Evolutionary conservation across 2,329 filamentous ascomycete species (phyloP).

Genomic region (Trichoderma sp.): DNA sequence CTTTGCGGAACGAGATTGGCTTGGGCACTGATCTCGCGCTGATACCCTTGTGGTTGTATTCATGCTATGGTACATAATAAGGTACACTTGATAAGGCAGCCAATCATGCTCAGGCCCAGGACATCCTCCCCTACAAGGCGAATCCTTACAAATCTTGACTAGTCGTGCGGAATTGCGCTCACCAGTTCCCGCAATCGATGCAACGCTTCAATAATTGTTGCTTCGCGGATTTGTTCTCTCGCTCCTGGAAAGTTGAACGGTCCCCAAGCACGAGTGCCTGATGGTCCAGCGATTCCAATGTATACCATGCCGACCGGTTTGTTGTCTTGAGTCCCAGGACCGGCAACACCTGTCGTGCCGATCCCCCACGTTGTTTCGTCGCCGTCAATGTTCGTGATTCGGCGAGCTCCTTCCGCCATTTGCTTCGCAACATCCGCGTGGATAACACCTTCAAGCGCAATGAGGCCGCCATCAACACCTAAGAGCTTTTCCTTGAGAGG

Average conservation of each 20-base stretch:
- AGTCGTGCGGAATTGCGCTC: neutral
- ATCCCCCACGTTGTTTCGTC: neutral
- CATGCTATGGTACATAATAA: neutral
- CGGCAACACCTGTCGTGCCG: neutral
- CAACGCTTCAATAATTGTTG: neutral
- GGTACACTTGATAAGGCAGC: neutral
- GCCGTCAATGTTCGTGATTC: neutral
- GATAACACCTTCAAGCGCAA: neutral
- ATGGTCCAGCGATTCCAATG: neutral
- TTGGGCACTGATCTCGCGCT: neutral
- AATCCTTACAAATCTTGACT: neutral
- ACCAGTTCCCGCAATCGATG: neutral
- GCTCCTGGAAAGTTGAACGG: neutral
- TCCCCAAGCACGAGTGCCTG: neutral
- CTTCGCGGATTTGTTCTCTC: neutral
- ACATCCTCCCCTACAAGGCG: neutral
- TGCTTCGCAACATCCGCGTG: neutral
- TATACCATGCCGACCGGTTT: neutral
- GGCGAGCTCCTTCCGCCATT: neutral
- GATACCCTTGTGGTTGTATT: neutral
- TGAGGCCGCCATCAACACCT: neutral
- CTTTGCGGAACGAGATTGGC: neutral
- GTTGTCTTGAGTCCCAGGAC: neutral
- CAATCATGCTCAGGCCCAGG: neutral
- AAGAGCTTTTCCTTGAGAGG: neutral